These are phyloP conservation scores for Epithemia pelagica DNA, from an alignment of 108 stramenopile genomes.

Conservation along the genomic window DNA sequence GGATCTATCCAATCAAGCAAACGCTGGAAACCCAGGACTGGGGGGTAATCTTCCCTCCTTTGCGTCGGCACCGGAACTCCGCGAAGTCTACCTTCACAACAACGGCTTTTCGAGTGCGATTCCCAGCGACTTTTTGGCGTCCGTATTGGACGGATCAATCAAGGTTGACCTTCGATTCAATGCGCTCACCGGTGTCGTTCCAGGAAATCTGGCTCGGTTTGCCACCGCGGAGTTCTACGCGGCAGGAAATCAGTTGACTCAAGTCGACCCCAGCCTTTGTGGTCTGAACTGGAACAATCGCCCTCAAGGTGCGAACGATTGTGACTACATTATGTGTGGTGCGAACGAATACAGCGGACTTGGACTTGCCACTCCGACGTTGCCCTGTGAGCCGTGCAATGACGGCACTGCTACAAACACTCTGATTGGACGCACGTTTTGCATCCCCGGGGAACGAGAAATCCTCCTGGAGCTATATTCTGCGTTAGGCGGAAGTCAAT, in stretches of 20 bases:
- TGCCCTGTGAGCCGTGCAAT: constrained; percentile 28
- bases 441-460: constrained; percentile 12
- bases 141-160: constrained; percentile 5
- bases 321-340: constrained; percentile 74
- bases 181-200: constrained; percentile 29
- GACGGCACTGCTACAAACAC: constrained; percentile 18
- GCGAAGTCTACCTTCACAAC: not conserved
- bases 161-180: not conserved
- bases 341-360: constrained; percentile 41
- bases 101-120: constrained; percentile 28
- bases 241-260: constrained; percentile 54
- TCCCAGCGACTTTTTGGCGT: constrained; percentile 42
- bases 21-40: not conserved
- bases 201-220: constrained; percentile 48
- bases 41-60: constrained; percentile 3
- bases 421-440: constrained; percentile 23
- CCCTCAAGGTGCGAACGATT: constrained; percentile 27
- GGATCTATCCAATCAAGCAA: not conserved
- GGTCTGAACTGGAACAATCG: constrained; percentile 12
- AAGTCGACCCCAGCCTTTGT: constrained; percentile 46
- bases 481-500: constrained; percentile 23
- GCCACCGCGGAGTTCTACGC: constrained; percentile 52
- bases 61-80: not conserved
- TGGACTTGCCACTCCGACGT: constrained; percentile 23
- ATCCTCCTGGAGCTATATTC: constrained; percentile 47